Base-by-base conservation (phyloP, 768 basidiomycete genomes). In the Auriscalpium orientale region DNA sequence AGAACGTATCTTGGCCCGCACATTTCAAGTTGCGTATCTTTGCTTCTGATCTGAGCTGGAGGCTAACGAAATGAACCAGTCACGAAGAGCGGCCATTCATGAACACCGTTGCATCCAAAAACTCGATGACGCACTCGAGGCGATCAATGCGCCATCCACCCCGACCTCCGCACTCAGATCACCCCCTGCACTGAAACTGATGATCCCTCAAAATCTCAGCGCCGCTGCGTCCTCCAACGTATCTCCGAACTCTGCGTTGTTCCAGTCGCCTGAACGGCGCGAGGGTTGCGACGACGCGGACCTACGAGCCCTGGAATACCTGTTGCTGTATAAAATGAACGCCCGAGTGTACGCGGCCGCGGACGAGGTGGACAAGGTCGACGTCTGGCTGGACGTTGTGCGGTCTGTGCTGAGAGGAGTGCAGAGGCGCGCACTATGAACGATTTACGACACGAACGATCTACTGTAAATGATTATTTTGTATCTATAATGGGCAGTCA, bases 301-400 rank as follows among this genome's bases (percentile, higher is more conserved):
- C 57, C 77, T 75, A 11, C 77, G 79, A 37, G 74, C 76, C 28
- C 72, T 87, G 37, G 83, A 85, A 13, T 75, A 84, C 16, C 67
- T 90, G n/a, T 63, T 89, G 20, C 67, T 82, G 43, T 78, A 83
- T 47, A 88, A 87, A 70, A 78, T 89, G 53, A 80, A 84, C 40
- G 77, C 80, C 56, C 71, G 78, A 47, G 60, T 79, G 52, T 72
- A 73, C 15, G 80, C 79, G 7, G 81, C 82, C 2, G 77, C 79
- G 62, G 83, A 83, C 45, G 83, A 87, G 63, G 72, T 87, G 45
- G 84, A 88, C 57, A 79, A 76, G 59, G 76, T 76, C 36, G 72
- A 72, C 20, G 70, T 68, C 1, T 88, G 87, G 85, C 67, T 87
- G 18, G 74, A 76, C 48, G 79, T 87, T 51, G 79, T 88, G 56